Evolutionary conservation across 73 alveolate genomes (phyloP).

Genomic region (Durusdinium trenchii): DNA sequence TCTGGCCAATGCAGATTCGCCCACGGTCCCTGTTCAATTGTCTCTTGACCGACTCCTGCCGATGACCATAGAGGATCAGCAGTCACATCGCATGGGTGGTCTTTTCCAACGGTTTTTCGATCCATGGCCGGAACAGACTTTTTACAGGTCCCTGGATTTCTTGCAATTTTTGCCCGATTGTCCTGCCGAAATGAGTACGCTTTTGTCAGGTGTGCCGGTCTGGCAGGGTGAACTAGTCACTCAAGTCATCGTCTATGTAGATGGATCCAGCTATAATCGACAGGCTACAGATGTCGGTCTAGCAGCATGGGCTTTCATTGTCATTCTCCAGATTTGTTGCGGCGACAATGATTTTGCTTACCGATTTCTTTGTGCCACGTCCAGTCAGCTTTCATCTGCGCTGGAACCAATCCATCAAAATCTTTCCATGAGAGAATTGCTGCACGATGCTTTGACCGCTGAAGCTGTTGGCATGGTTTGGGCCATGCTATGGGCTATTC

Average conservation of each 20-base stretch:
- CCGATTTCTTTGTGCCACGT: background rate
- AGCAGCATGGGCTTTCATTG: background rate
- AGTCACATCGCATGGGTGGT: background rate
- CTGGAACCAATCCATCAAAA: background rate
- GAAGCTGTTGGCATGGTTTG: background rate
- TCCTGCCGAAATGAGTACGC: background rate
- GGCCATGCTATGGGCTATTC: background rate
- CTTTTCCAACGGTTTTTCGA: no score
- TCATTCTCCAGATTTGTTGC: background rate
- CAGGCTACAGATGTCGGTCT: background rate
- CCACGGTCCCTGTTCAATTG: background rate
- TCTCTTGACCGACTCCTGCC: background rate
- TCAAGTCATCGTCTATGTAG: background rate
- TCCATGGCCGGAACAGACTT: background rate
- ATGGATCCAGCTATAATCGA: background rate
- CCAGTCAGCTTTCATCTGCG: background rate
- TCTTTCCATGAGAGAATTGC: background rate
- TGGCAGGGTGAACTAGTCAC: background rate
- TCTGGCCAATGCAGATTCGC: background rate
- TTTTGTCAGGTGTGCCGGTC: background rate
- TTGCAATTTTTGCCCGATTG: background rate
- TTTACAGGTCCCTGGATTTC: background rate
- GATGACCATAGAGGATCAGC: background rate
- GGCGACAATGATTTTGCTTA: background rate
- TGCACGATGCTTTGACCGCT: background rate